These are phyloP conservation scores for Tricholoma sp. DNA, from an alignment of 768 basidiomycete species.

Conservation along the genomic window DNA sequence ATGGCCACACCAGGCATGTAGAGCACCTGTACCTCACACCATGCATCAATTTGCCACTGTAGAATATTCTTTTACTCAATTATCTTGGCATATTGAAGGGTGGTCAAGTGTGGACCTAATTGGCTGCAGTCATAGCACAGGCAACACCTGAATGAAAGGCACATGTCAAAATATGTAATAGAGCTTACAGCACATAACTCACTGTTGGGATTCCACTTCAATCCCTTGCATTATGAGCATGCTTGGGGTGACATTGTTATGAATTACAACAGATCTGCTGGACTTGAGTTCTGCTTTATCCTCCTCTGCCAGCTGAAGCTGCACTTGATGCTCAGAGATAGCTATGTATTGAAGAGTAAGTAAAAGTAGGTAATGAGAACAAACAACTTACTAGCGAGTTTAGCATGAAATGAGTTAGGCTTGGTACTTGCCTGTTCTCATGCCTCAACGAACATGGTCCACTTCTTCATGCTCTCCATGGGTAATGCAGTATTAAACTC, in stretches of 20 bases:
- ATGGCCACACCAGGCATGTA: constrained; percentile 2
- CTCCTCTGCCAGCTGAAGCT: constrained; percentile 5
- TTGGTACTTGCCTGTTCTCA: constrained; percentile 4
- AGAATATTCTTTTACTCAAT: too few species aligned
- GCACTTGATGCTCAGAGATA: constrained; percentile 6
- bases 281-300: too few species aligned
- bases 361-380: neutral
- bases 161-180: neutral
- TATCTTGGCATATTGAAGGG: constrained; percentile 7
- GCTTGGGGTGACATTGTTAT: constrained; percentile 11
- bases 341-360: neutral
- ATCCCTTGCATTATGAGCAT: constrained; percentile 19
- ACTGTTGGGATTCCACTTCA: neutral
- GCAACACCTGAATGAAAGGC: neutral
- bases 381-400: neutral
- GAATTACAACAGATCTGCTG: neutral
- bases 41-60: neutral
- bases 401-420: constrained; percentile 4
- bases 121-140: neutral
- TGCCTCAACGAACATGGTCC: constrained; percentile 2
- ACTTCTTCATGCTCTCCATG: neutral
- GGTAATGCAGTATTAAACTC: constrained; percentile 4
- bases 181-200: neutral
- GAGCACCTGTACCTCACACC: constrained; percentile 6
- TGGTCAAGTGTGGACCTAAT: constrained; percentile 11